Percentiles rank a stretch among this genome's conserved stretches.
phyloP scores from a whole-genome alignment of 495 filamentous ascomycete genomes.

The Saxophila tyrrhenica region DNA sequence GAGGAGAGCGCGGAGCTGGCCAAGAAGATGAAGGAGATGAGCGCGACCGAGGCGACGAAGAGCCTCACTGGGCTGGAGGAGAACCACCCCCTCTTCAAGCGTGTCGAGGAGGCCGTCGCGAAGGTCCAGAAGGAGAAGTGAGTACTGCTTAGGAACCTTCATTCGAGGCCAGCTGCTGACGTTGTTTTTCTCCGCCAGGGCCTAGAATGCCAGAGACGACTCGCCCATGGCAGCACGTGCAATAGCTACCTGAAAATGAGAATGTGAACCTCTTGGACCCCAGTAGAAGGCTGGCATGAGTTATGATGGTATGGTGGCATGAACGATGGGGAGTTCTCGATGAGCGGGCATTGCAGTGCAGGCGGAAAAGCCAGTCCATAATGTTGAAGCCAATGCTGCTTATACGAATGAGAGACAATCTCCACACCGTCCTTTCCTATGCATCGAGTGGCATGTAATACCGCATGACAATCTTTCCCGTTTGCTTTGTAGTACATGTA shows the following conservation, averaged over 20 bases:
- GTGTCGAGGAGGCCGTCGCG: slow-evolving; percentile 60
- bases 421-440: no score
- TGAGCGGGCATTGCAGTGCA: no score
- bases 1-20: slow-evolving; percentile 75
- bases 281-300: not conserved
- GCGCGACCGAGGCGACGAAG: slow-evolving; percentile 53
- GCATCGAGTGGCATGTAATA: no score
- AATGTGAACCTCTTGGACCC: no score
- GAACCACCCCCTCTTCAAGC: slow-evolving; percentile 58
- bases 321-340: no score
- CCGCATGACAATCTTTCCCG: no score
- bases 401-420: no score
- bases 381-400: no score
- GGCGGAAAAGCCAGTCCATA: not conserved
- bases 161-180: not conserved
- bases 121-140: slow-evolving; percentile 52
- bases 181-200: not conserved
- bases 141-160: not conserved
- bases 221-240: not conserved
- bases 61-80: slow-evolving; percentile 66
- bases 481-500: no score
- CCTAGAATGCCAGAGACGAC: not conserved
- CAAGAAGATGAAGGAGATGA: slow-evolving; percentile 63
- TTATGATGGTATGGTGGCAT: not conserved
- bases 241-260: not conserved